A percentile compares a stretch with the other conserved stretches of the same genome.
Evolutionary conservation across 305 asterid species (phyloP).

Genomic region (Fraxinus albicans): DNA sequence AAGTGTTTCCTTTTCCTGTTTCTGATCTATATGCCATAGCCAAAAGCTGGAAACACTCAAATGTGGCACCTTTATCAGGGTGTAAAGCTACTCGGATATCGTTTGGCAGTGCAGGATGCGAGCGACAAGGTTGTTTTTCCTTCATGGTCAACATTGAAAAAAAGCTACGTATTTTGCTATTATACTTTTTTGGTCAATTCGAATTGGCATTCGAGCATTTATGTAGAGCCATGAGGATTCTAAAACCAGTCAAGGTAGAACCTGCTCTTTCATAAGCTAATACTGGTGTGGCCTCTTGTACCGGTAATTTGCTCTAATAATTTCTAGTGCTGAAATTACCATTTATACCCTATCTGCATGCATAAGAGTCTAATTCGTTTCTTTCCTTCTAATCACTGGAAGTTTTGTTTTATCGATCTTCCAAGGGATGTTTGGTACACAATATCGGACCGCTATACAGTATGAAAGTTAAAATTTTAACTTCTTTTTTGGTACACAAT

Average conservation of each 20-base stretch:
- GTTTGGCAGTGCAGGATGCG: conserved; percentile 24
- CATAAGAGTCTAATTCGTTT: not conserved
- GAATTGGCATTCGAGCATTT: conserved; percentile 40
- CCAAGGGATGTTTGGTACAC: not conserved
- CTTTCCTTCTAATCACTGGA: conserved; percentile 21
- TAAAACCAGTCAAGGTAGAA: conserved; percentile 62
- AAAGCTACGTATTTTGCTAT: conserved; percentile 43
- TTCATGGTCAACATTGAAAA: conserved; percentile 40
- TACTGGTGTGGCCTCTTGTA: conserved; percentile 23
- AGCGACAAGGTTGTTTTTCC: conserved; percentile 32
- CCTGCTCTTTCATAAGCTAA: conserved; percentile 40
- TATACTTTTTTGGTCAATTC: conserved; percentile 50
- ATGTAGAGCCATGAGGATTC: conserved; percentile 43
- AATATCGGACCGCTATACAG: not conserved
- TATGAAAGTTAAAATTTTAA: not conserved
- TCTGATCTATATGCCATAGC: not conserved
- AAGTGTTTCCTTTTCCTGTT: not conserved
- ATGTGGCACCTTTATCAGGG: conserved; percentile 34
- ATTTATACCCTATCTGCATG: not conserved
- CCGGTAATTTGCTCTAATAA: conserved; percentile 34
- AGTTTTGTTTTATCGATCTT: not conserved
- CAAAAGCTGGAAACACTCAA: not conserved
- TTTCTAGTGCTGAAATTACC: not conserved
- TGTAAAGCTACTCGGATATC: conserved; percentile 35
- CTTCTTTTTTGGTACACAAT: not conserved